phyloP scores from a whole-genome alignment of 2,329 filamentous ascomycete genomes.

The Pseudogymnoascus verrucosus region DNA sequence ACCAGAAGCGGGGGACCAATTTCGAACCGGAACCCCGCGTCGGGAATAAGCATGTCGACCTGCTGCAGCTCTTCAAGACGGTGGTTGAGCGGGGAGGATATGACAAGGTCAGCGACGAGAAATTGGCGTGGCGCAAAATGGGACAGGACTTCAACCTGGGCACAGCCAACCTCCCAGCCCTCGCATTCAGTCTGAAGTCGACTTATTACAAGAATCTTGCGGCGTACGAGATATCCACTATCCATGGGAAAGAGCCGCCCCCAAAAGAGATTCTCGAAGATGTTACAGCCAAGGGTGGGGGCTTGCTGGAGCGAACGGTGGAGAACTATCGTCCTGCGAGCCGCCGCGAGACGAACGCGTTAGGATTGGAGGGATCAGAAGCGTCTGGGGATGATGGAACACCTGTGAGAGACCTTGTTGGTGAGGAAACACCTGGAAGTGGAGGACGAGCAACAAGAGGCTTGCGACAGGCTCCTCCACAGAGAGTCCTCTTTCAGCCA shows the following conservation, averaged over 20 bases:
- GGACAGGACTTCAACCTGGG: conserved; percentile 66
- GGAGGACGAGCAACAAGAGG: conserved; percentile 53
- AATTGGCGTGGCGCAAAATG: conserved; percentile 77
- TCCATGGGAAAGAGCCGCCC: conserved; percentile 73
- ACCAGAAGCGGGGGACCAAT: conserved; percentile 68
- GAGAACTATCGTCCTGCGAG: conserved; percentile 60
- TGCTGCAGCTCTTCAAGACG: conserved; percentile 69
- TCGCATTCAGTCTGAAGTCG: conserved; percentile 78
- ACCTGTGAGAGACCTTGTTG: conserved; percentile 43
- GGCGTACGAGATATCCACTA: conserved; percentile 74
- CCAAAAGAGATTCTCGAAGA: conserved; percentile 84
- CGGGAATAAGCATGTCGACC: conserved; percentile 66
- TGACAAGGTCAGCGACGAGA: conserved; percentile 74
- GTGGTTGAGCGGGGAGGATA: conserved; percentile 76
- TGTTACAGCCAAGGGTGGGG: conserved; percentile 66
- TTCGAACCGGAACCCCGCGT: conserved; percentile 78
- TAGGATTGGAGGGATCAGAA: conserved; percentile 50
- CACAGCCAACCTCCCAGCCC: conserved; percentile 68
- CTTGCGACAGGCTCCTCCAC: conserved; percentile 74
- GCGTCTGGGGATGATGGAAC: conserved; percentile 54
- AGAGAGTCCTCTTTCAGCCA: conserved; percentile 77
- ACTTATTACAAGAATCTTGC: conserved; percentile 85
- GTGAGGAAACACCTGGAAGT: conserved; percentile 43
- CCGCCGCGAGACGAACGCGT: conserved; percentile 33
- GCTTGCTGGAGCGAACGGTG: conserved; percentile 67